Conservation (phyloP, 2,329 filamentous ascomycete genomes). For the Cercospora zeae-maydis region DNA sequence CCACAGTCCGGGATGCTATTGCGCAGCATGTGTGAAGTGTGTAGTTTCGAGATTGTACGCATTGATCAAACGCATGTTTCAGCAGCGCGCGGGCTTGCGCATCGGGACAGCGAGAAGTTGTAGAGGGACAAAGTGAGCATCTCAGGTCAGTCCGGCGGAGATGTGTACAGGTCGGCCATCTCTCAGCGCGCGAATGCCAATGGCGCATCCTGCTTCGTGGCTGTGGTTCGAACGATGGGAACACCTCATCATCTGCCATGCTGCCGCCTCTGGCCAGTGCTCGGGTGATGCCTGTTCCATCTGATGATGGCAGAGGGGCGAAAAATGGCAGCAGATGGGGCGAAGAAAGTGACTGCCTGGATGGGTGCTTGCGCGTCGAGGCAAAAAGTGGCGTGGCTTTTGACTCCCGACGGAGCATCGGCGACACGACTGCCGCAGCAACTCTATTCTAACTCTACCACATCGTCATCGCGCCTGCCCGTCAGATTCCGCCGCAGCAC, state of each 20-base stretch:
- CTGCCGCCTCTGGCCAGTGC: not conserved
- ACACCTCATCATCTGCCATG: not conserved
- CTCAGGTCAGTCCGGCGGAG: not conserved
- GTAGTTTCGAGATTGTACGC: conserved; percentile 3
- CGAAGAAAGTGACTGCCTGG: not conserved
- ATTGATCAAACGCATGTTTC: conserved; percentile 8
- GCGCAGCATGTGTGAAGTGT: too few relatives aligned
- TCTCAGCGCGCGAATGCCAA: not conserved
- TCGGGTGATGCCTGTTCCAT: not conserved
- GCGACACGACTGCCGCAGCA: not conserved
- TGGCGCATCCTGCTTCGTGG: not conserved
- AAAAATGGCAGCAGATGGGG: not conserved
- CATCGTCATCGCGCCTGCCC: not conserved
- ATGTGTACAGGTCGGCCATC: not conserved
- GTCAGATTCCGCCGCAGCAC: conserved; percentile 1
- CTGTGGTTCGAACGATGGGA: not conserved
- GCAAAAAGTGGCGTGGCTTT: not conserved
- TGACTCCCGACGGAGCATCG: not conserved
- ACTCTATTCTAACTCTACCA: not conserved
- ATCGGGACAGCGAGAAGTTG: not conserved
- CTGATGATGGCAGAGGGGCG: not conserved
- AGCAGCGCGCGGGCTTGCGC: not conserved
- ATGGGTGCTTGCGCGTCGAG: not conserved
- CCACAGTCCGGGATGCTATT: too few relatives aligned
- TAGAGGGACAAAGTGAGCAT: not conserved